Evolutionary conservation across 306 rosid species (phyloP), one percentile per base, ranked within the genome.

Genomic region (Potentilla sterilis): DNA sequence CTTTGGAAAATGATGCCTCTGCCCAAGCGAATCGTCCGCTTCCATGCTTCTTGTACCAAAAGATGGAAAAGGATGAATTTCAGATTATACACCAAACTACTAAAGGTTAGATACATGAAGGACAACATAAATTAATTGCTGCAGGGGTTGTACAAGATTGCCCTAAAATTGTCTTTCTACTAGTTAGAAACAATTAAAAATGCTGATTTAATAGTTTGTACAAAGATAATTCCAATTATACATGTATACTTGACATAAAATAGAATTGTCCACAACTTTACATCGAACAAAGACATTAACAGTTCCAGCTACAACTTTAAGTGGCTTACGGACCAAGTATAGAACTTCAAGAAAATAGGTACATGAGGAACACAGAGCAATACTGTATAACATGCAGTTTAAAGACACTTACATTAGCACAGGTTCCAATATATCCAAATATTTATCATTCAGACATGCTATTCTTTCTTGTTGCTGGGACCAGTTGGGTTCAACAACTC

Each of bases 1-100:
- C 97, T 72, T 80, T 6, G 97, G 98, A 81, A 94, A 86, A 88
- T 89, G 90, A 75, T 35, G 81, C 81, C 87, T 84, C 79, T 38
- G 79, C 58, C 84, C 86, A 73, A 19, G 76, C 16, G 83, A 78
- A 79, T 82, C 70, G 54, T 80, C 87, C 63, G 41, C 94, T 71
- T 75, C 86, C 78, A 28, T 51, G 67, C 91, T 86, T 73, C 82
- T 48, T 63, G n/a, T 19, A 78, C 34, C 70, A 74, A 74, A 61
- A 28, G 21, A 8, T 16, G 14, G 14, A 62, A 49, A 74, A 77
- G 16, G n/a, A 12, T 51, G 37, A 72, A 40, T 37, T 47, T 22
- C 38, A 74, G 66, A 21, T 15, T 22, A 7, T 35, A 57, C 44
- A 14, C 47, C 4, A 9, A 41, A 47, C 52, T 32, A 46, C 44